A percentile compares a stretch with the other conserved stretches of the same genome.
Conservation (phyloP, 176 grass and related monocot species). For the Oryza longistaminata region DNA sequence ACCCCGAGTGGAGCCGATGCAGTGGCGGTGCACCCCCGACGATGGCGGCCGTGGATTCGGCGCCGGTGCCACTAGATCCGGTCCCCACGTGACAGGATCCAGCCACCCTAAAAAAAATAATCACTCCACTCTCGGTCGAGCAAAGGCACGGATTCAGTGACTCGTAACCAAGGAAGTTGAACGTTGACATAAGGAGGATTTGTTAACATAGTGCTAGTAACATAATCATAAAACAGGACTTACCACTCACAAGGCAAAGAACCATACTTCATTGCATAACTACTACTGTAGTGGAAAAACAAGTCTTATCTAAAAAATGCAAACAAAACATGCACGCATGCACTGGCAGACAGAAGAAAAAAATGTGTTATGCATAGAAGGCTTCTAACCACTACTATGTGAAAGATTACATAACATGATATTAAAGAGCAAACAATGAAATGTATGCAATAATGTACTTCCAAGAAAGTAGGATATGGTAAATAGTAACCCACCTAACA, state of each 20-base stretch:
- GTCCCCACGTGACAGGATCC: too few species aligned
- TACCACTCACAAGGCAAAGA: neutral
- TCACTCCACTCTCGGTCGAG: too few species aligned
- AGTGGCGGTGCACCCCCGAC: too few species aligned
- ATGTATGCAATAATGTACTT: slow-evolving; percentile 19
- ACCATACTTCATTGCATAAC: neutral
- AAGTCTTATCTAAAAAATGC: slow-evolving; percentile 2
- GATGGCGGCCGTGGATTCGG: too few species aligned
- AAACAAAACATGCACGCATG: slow-evolving; percentile 25
- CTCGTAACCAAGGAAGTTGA: neutral
- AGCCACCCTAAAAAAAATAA: too few species aligned
- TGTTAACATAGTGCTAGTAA: neutral
- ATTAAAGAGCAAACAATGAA: slow-evolving; percentile 17
- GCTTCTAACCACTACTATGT: neutral
- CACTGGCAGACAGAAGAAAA: slow-evolving; percentile 17
- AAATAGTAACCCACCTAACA: slow-evolving; percentile 68
- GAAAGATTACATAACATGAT: slow-evolving; percentile 12
- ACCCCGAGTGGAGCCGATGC: too few species aligned
- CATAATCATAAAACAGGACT: neutral
- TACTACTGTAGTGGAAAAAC: slow-evolving; percentile 17
- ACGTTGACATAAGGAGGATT: neutral
- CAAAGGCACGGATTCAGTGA: too few species aligned
- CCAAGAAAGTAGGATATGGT: slow-evolving; percentile 12
- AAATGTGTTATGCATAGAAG: slow-evolving; percentile 14
- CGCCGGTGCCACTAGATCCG: accelerated